Percentiles rank a stretch among this genome's conserved stretches.
Evolutionary conservation across 371 early-diverging fungal species (phyloP).

Genomic region (Mortierella sp.): DNA sequence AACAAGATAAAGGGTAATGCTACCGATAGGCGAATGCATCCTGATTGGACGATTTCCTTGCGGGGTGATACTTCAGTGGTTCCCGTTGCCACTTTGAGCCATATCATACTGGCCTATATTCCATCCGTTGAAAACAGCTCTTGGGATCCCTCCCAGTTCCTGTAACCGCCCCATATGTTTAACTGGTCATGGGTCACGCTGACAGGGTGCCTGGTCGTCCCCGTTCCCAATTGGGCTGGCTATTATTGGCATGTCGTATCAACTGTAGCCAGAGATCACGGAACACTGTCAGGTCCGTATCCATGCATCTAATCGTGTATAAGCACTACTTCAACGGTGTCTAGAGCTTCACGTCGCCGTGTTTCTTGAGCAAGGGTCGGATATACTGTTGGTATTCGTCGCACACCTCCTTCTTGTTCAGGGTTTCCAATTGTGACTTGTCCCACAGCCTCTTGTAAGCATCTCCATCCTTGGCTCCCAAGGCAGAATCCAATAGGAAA

Average conservation of each 20-base stretch:
- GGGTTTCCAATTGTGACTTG: slow-evolving; percentile 75
- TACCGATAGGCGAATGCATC: slow-evolving; percentile 6
- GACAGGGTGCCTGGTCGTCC: too few species aligned
- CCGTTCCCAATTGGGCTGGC: too few species aligned
- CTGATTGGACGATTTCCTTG: slow-evolving; percentile 5
- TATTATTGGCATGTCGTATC: too few species aligned
- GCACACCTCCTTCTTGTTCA: slow-evolving; percentile 64
- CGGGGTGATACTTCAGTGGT: slow-evolving; percentile 14
- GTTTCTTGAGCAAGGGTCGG: slow-evolving; percentile 58
- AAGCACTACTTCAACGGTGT: too few species aligned
- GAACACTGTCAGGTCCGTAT: too few species aligned
- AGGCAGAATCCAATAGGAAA: slow-evolving; percentile 74
- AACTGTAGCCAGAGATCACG: too few species aligned
- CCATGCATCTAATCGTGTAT: background rate
- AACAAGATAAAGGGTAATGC: background rate
- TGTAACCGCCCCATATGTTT: too few species aligned
- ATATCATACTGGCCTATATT: background rate
- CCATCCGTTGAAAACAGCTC: too few species aligned
- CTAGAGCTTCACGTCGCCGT: slow-evolving; percentile 51
- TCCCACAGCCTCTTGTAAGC: slow-evolving; percentile 70
- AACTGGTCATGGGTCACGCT: background rate
- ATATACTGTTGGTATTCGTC: slow-evolving; percentile 67
- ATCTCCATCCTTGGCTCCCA: slow-evolving; percentile 81
- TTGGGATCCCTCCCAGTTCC: too few species aligned
- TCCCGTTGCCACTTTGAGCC: background rate